phyloP scores from a whole-genome alignment of 2,329 filamentous ascomycete genomes.

The Trichoderma gracile region DNA sequence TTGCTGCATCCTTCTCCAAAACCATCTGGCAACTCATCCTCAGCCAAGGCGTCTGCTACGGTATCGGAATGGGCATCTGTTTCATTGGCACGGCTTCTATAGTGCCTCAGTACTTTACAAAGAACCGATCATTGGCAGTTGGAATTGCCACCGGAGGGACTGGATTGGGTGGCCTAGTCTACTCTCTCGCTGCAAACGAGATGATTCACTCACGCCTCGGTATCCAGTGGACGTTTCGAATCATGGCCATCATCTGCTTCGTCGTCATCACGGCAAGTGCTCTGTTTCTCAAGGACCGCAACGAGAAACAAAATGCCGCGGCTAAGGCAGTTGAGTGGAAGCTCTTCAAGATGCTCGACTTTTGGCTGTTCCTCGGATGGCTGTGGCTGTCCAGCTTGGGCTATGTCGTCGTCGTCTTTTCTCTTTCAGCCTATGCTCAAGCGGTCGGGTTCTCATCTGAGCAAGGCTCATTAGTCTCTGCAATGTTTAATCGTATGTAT shows the following conservation, averaged over 20 bases:
- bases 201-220: conserved; percentile 65
- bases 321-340: conserved; percentile 65
- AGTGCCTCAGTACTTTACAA: conserved; percentile 73
- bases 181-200: conserved; percentile 66
- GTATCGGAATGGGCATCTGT: conserved; percentile 73
- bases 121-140: conserved; percentile 68
- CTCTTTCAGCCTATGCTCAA: conserved; percentile 70
- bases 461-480: conserved; percentile 71
- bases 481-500: conserved; percentile 60
- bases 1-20: conserved; percentile 61
- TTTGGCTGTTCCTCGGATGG: conserved; percentile 65
- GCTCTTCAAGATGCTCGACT: conserved; percentile 64
- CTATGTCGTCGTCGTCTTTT: conserved; percentile 75
- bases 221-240: conserved; percentile 66
- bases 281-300: conserved; percentile 68
- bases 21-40: conserved; percentile 74
- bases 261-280: conserved; percentile 64
- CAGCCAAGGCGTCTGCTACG: conserved; percentile 73
- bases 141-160: conserved; percentile 67
- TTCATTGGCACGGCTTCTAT: conserved; percentile 70
- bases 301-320: conserved; percentile 65
- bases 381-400: conserved; percentile 71
- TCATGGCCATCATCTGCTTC: conserved; percentile 63
- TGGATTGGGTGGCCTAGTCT: conserved; percentile 70
- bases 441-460: conserved; percentile 65